phyloP scores from a whole-genome alignment of 2,329 filamentous ascomycete species.

The Scytalidium sp. region DNA sequence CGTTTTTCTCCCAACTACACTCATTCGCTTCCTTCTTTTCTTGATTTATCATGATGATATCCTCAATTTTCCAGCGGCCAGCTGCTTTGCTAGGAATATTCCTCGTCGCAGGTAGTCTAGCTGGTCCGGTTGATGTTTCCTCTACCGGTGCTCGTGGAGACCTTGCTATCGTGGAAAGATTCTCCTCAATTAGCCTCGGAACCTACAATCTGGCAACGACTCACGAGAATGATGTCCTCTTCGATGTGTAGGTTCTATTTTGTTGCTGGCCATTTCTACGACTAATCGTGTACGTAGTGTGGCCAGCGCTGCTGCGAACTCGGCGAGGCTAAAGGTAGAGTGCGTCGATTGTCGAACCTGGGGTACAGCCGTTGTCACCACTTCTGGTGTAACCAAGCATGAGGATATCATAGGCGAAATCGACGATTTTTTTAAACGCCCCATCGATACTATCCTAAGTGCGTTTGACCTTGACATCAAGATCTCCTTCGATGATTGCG shows the following conservation, averaged over 20 bases:
- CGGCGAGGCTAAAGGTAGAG: conserved; percentile 4
- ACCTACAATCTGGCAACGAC: conserved; percentile 8
- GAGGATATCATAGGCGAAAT: conserved; percentile 10
- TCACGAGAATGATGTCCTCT: conserved; percentile 13
- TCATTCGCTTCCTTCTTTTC: conserved; percentile 4
- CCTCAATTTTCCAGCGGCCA: neutral
- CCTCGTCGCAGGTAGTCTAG: conserved; percentile 1
- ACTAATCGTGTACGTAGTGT: neutral
- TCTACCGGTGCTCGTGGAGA: neutral
- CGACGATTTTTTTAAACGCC: conserved; percentile 15
- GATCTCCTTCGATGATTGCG: conserved; percentile 14
- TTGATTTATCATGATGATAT: neutral
- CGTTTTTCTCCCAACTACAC: conserved; percentile 4
- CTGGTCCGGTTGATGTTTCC: conserved; percentile 4
- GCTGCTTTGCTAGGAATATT: neutral
- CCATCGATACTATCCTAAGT: conserved; percentile 10
- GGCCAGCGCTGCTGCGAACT: conserved; percentile 9
- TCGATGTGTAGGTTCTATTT: conserved; percentile 13
- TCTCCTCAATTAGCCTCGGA: conserved; percentile 6
- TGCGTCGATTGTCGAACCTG: conserved; percentile 21
- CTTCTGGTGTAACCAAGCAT: conserved; percentile 14
- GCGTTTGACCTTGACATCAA: conserved; percentile 16
- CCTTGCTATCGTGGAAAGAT: neutral
- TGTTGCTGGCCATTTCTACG: neutral
- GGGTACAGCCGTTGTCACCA: conserved; percentile 18